Evolutionary conservation across 208 protist genomes (phyloP).

Genomic region (Borovskyia barvae): DNA sequence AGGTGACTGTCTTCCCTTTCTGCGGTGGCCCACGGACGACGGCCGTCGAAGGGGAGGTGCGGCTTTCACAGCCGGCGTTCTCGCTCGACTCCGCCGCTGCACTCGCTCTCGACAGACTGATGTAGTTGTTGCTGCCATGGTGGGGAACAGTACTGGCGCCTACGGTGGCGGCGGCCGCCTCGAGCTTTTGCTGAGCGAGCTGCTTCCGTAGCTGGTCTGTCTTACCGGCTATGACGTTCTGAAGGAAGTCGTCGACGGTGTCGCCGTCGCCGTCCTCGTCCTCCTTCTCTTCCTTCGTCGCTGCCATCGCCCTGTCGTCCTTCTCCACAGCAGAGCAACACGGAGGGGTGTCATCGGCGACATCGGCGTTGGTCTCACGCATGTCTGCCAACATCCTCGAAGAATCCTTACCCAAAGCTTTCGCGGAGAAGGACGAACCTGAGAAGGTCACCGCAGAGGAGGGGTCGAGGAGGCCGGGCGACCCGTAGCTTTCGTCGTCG

Average conservation of each 20-base stretch:
- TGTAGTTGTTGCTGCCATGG: neutral
- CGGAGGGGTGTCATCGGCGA: too few relatives aligned
- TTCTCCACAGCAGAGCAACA: too few relatives aligned
- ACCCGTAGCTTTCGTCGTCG: slow-evolving; percentile 1
- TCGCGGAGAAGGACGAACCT: too few relatives aligned
- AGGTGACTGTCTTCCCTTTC: too few relatives aligned
- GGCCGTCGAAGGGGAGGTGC: too few relatives aligned
- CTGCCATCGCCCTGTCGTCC: neutral
- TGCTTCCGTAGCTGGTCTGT: slow-evolving; percentile 55
- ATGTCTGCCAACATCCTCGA: too few relatives aligned
- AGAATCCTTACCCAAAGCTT: too few relatives aligned
- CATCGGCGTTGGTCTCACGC: too few relatives aligned
- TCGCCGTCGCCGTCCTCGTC: slow-evolving; percentile 14
- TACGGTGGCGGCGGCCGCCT: slow-evolving; percentile 23
- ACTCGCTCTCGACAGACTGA: neutral
- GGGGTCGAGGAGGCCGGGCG: slow-evolving; percentile 1
- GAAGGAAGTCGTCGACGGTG: slow-evolving; percentile 61
- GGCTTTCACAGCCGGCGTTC: neutral
- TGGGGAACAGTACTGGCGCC: too few relatives aligned
- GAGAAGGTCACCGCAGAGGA: neutral
- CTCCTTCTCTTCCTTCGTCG: neutral
- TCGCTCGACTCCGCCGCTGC: neutral
- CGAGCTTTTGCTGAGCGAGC: slow-evolving; percentile 43
- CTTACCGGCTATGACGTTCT: slow-evolving; percentile 63
- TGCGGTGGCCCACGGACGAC: too few relatives aligned